phyloP scores from a whole-genome alignment of 805 yeast species.

The Yamadazyma nakazawae region DNA sequence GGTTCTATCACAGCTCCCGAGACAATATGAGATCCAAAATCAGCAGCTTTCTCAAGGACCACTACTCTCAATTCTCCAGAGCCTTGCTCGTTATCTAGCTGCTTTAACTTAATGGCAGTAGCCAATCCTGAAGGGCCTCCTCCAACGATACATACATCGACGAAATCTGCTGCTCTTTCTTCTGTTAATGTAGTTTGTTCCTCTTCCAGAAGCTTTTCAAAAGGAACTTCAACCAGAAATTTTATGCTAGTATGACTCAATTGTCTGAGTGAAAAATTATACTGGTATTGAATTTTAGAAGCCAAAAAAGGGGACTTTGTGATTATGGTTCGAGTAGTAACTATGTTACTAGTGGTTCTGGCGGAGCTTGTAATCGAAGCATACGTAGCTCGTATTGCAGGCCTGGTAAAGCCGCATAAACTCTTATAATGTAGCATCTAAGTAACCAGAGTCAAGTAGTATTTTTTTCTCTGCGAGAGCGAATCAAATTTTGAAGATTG shows the following conservation, averaged over 20 bases:
- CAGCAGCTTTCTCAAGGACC: conserved; percentile 88
- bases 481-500: conserved; percentile 8
- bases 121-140: conserved; percentile 98
- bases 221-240: not conserved
- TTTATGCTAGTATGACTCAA: conserved; percentile 1
- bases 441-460: conserved; percentile 1
- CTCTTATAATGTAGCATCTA: not conserved
- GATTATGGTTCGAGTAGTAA: not conserved
- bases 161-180: conserved; percentile 78
- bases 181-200: conserved; percentile 47
- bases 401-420: not conserved
- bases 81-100: conserved; percentile 65
- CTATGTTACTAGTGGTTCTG: not conserved
- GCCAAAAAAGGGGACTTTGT: not conserved
- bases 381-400: not conserved
- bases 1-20: conserved; percentile 97
- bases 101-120: conserved; percentile 86
- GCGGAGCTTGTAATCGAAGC: not conserved
- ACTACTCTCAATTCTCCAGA: conserved; percentile 75
- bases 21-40: conserved; percentile 87
- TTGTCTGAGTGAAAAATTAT: conserved; percentile 4
- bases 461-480: conserved; percentile 8
- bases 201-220: conserved; percentile 24
- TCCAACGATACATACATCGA: conserved; percentile 94
- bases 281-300: not conserved